Conservation (phyloP, 2,329 filamentous ascomycete species). For the Beauveria asiatica region DNA sequence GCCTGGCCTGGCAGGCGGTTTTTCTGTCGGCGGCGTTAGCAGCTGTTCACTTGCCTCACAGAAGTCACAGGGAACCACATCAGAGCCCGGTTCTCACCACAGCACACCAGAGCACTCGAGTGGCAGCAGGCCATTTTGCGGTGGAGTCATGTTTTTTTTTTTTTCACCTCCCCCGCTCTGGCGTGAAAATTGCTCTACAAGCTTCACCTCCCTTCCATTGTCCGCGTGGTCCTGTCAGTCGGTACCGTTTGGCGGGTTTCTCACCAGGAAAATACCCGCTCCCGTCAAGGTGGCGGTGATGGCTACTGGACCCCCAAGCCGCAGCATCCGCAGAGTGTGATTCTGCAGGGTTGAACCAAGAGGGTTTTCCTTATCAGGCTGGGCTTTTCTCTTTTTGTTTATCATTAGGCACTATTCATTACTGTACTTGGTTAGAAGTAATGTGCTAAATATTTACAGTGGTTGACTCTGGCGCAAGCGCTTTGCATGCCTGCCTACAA, state of each 20-base stretch:
- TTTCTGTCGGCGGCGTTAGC: neutral
- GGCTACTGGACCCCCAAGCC: neutral
- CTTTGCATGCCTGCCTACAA: neutral
- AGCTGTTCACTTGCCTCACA: neutral
- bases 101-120: neutral
- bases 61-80: neutral
- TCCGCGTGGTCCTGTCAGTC: neutral
- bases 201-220: slow-evolving; percentile 12
- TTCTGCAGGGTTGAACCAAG: neutral
- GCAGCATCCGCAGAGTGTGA: neutral
- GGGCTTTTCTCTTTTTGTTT: neutral
- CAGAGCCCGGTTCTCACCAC: too few species aligned
- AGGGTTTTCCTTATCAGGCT: neutral
- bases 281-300: slow-evolving; percentile 2
- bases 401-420: neutral
- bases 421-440: too few species aligned
- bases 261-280: neutral
- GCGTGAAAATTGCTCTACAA: neutral
- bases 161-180: slow-evolving; percentile 5
- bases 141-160: slow-evolving; percentile 8
- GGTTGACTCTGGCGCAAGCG: neutral
- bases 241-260: neutral
- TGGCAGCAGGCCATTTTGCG: neutral
- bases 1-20: neutral
- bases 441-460: too few species aligned